Percentiles rank a stretch among this genome's conserved stretches.
phyloP scores from a whole-genome alignment of 345 rosid species.

The Euphorbia pulcherrima region DNA sequence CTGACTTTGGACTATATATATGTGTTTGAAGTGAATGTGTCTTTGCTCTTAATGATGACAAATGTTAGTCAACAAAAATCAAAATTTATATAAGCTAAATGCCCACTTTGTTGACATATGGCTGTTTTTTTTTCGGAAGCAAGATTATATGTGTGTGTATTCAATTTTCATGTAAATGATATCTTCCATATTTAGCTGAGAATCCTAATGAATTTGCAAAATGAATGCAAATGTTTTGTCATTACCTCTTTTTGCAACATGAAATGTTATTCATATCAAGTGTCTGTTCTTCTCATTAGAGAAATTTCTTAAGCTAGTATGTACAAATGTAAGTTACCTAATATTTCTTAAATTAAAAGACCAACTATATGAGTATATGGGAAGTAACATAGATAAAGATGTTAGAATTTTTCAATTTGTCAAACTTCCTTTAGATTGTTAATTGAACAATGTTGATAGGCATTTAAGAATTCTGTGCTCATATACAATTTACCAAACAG shows the following conservation, averaged over 20 bases:
- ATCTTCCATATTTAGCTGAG: background rate
- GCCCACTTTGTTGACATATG: background rate
- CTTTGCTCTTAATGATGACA: background rate
- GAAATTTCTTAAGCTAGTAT: background rate
- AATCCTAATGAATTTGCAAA: background rate
- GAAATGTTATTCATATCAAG: background rate
- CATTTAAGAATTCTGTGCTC: background rate
- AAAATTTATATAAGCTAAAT: background rate
- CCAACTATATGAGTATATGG: background rate
- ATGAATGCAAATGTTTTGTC: background rate
- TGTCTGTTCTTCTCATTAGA: background rate
- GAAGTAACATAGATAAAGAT: too few relatives aligned
- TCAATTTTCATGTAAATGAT: background rate
- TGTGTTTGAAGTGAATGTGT: background rate
- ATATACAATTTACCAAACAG: background rate
- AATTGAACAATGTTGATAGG: background rate
- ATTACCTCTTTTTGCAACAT: background rate
- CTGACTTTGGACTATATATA: background rate
- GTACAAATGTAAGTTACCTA: background rate
- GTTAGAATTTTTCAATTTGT: background rate
- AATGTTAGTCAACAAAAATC: background rate
- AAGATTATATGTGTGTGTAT: background rate
- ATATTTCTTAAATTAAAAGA: conserved; percentile 3
- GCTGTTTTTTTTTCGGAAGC: background rate
- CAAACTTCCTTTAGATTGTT: background rate